phyloP scores from a whole-genome alignment of 1,139 yeast species.

The Debaryomyces nepalensis region DNA sequence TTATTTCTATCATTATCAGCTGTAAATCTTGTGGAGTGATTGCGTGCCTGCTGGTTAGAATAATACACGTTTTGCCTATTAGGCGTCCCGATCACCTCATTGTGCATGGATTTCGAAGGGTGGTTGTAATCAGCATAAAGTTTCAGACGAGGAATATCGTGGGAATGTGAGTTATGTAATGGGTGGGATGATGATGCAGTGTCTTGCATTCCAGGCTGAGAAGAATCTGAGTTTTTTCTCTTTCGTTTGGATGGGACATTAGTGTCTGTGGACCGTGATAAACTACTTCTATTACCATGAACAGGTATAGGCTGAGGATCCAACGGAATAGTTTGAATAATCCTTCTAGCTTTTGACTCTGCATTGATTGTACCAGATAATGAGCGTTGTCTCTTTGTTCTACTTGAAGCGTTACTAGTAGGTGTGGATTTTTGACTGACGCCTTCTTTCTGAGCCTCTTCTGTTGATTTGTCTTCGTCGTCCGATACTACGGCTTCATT shows the following conservation, averaged over 20 bases:
- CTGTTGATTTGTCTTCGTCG: conserved; percentile 23
- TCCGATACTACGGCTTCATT: conserved; percentile 34
- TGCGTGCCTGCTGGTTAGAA: conserved; percentile 1
- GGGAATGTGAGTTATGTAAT: neutral
- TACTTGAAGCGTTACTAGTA: conserved; percentile 37
- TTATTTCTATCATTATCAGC: neutral
- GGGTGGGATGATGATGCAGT: neutral
- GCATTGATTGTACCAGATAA: conserved; percentile 61
- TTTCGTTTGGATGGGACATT: conserved; percentile 30
- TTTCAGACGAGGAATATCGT: neutral
- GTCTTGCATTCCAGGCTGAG: neutral
- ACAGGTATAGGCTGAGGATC: conserved; percentile 77
- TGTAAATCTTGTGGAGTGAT: neutral
- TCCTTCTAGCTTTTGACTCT: conserved; percentile 71
- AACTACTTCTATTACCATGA: conserved; percentile 40
- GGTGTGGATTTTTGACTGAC: conserved; percentile 45
- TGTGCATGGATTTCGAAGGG: neutral
- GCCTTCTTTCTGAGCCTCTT: conserved; percentile 10
- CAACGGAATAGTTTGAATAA: conserved; percentile 75
- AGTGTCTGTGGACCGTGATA: conserved; percentile 45
- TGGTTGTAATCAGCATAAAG: neutral
- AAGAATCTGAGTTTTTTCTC: conserved; percentile 16
- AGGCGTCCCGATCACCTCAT: neutral
- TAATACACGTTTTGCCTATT: neutral
- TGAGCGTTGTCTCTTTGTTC: conserved; percentile 47